Evolutionary conservation across 768 basidiomycete species (phyloP).

Genomic region (Lactarius evosmus): DNA sequence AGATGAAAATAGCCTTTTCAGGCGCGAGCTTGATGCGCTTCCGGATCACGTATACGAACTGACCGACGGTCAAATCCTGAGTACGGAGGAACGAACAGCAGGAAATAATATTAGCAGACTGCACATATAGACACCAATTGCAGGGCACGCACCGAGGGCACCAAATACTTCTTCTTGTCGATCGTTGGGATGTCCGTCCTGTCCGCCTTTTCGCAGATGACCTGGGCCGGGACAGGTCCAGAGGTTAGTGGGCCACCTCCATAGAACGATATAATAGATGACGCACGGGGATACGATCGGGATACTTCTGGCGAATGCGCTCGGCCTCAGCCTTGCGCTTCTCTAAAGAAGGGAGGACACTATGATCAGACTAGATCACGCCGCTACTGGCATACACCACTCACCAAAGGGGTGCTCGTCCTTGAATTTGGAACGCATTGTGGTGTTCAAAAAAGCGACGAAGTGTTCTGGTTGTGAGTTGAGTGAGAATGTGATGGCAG

Average conservation of each 20-base stretch:
- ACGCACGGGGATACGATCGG: slow-evolving; percentile 94
- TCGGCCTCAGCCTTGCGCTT: slow-evolving; percentile 99
- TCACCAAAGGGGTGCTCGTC: slow-evolving; percentile 98
- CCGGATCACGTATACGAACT: slow-evolving; percentile 99
- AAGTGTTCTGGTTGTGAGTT: slow-evolving; percentile 20
- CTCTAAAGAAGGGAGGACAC: slow-evolving; percentile 51
- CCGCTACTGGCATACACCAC: slow-evolving; percentile 36
- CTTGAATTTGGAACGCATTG: slow-evolving; percentile 94
- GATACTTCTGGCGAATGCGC: slow-evolving; percentile 97
- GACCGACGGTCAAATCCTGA: slow-evolving; percentile 94
- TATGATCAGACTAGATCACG: slow-evolving; percentile 40
- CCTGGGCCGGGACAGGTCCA: no score
- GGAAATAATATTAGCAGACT: slow-evolving; percentile 18
- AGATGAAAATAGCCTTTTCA: slow-evolving; percentile 99
- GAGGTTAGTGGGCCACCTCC: slow-evolving; percentile 3
- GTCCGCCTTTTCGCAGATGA: slow-evolving; percentile 99
- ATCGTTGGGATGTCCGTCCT: slow-evolving; percentile 98
- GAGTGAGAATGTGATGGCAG: slow-evolving; percentile 3
- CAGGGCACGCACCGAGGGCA: slow-evolving; percentile 73
- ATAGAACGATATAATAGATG: slow-evolving; percentile 6
- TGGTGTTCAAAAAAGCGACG: slow-evolving; percentile 22
- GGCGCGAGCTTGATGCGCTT: slow-evolving; percentile 99
- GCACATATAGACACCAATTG: slow-evolving; percentile 13
- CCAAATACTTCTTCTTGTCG: slow-evolving; percentile 99
- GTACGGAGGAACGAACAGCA: neutral